These are phyloP conservation scores for Omphalotus guepiniiformis DNA, from an alignment of 768 basidiomycete species.

Conservation along the genomic window DNA sequence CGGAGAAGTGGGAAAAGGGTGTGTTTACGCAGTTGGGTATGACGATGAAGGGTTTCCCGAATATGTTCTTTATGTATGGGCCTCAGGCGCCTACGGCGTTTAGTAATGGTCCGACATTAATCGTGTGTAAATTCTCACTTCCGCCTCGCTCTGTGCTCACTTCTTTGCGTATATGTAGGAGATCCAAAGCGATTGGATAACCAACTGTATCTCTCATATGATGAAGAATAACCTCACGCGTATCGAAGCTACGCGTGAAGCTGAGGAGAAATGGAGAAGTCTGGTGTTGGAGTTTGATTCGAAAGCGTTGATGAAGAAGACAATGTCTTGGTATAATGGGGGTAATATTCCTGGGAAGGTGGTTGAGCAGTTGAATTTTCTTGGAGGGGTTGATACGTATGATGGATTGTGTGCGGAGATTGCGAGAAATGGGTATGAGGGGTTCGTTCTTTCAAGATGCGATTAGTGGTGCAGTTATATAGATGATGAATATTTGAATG, in stretches of 20 bases:
- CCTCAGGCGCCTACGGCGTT: conserved; percentile 23
- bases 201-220: conserved; percentile 10
- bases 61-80: conserved; percentile 24
- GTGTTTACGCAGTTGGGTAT: conserved; percentile 21
- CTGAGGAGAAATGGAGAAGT: conserved; percentile 3
- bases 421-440: conserved; percentile 13
- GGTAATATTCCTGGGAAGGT: conserved; percentile 22
- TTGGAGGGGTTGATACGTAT: conserved; percentile 10
- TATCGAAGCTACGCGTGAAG: conserved; percentile 3
- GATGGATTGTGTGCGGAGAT: conserved; percentile 1
- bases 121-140: too few relatives aligned
- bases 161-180: too few relatives aligned
- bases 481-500: too few relatives aligned
- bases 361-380: conserved; percentile 12
- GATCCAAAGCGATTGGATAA: conserved; percentile 16
- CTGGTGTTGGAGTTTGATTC: neutral
- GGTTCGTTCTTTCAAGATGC: too few relatives aligned
- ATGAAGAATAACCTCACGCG: conserved; percentile 1
- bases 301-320: conserved; percentile 2
- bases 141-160: too few relatives aligned
- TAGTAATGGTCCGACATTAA: conserved; percentile 21
- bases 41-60: conserved; percentile 17
- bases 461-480: too few relatives aligned
- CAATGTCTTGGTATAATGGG: conserved; percentile 23
- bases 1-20: conserved; percentile 20